Base-by-base conservation (phyloP, 176 grass and related monocot genomes). In the Carex parvula region DNA sequence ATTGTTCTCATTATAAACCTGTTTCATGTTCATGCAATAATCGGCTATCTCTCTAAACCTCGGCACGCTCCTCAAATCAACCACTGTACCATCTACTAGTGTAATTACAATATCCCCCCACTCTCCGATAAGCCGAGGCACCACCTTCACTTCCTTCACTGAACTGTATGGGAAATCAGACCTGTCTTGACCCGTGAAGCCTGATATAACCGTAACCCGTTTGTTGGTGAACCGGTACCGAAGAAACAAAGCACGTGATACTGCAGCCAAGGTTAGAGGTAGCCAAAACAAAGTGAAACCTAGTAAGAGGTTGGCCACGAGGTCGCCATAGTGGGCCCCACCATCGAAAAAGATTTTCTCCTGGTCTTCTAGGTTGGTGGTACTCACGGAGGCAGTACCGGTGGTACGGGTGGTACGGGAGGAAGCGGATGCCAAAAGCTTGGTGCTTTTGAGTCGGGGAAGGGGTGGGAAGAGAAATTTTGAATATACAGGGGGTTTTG, bases 51-150 rank as follows among this genome's bases (percentile, higher is more conserved):
- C 93, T 41, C 91, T 88, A 91, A 99, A 99, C 88, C 87, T 90
- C 64, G 96, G 91, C 69, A 95, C 96, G 83, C 93, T 99, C 86
- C 96, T 88, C 42, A 99, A 91, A 79, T 99, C 96, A 82, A 99
- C 93, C 86, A 95, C 94, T 83, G 92, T 93, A 52, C 90, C 92
- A 78, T 98, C 92, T 88, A 66, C 91, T 62, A 95, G 93, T 21
- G 93, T 95, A 88, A 95, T 95, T 85, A 99, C 73, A 81, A 99
- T 88, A 64, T 99, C 96, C 9, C 91, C 96, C 93, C 96, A 99
- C 87, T 95, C 96, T 11, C 93, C 96, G 81, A 99, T 53, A 79
- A 98, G 95, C 44, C 96, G 79, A n/a, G 91, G 96, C 83, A 99
- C 96, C 22, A 91, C 88, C 12, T 92, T 89, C 9, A 93, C 91